phyloP scores from a whole-genome alignment of 2,329 filamentous ascomycete genomes.

The Clathrospora elynae region DNA sequence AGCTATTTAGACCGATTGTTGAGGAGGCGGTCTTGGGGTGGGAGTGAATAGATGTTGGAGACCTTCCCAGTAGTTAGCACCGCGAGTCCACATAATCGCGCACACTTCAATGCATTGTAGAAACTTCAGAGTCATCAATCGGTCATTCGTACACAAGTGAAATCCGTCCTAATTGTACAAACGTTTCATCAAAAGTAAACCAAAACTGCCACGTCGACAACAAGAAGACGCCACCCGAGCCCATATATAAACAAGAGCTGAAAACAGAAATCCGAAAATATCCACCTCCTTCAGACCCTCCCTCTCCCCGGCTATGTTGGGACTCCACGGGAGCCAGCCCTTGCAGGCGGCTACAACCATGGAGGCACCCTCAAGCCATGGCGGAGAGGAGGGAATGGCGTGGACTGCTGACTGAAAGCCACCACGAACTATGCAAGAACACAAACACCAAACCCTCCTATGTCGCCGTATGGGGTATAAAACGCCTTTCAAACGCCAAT shows the following conservation, averaged over 20 bases:
- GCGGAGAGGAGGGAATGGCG: constrained; percentile 4
- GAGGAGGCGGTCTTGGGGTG: constrained; percentile 52
- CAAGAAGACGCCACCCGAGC: too few relatives aligned
- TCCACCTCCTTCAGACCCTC: constrained; percentile 1
- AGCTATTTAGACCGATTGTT: constrained; percentile 54
- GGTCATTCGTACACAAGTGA: too few relatives aligned
- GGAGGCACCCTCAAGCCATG: constrained; percentile 20
- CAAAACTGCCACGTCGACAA: too few relatives aligned
- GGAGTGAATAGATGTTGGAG: too few relatives aligned
- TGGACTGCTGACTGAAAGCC: not conserved
- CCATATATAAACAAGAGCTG: constrained; percentile 2
- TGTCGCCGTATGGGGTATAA: constrained; percentile 8
- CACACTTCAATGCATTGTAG: too few relatives aligned
- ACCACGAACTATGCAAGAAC: constrained; percentile 4
- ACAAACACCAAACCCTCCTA: constrained; percentile 17
- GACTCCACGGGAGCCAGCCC: constrained; percentile 22
- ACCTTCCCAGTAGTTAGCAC: too few relatives aligned
- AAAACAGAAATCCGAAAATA: not conserved
- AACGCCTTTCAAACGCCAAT: constrained; percentile 23
- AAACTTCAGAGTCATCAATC: too few relatives aligned
- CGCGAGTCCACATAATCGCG: too few relatives aligned
- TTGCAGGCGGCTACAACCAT: constrained; percentile 21
- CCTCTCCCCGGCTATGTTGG: constrained; percentile 19
- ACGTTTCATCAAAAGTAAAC: too few relatives aligned
- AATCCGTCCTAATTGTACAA: too few relatives aligned